phyloP scores from a whole-genome alignment of 2,329 filamentous ascomycete genomes.

The Aureobasidium pullulans region DNA sequence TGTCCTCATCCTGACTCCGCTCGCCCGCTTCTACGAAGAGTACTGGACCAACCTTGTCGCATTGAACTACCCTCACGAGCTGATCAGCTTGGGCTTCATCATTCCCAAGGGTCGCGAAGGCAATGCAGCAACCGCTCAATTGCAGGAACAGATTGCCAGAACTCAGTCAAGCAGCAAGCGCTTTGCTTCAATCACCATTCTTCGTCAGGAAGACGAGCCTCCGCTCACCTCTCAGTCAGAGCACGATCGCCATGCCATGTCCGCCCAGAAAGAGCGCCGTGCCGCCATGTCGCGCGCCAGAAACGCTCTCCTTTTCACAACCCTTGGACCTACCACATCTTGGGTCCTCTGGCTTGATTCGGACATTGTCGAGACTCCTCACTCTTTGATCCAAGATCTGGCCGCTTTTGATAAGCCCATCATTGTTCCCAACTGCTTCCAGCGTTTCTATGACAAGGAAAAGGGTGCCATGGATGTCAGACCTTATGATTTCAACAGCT shows the following conservation, averaged over 20 bases:
- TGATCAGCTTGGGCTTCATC: slow-evolving; percentile 94
- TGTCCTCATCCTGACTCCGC: slow-evolving; percentile 83
- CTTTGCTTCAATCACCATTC: slow-evolving; percentile 88
- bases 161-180: slow-evolving; percentile 79
- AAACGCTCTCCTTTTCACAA: slow-evolving; percentile 93
- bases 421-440: slow-evolving; percentile 92
- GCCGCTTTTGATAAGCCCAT: slow-evolving; percentile 82
- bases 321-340: slow-evolving; percentile 78
- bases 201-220: slow-evolving; percentile 89
- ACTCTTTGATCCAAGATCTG: slow-evolving; percentile 81
- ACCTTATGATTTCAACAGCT: slow-evolving; percentile 95
- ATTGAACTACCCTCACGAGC: slow-evolving; percentile 82
- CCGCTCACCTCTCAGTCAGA: slow-evolving; percentile 76
- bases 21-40: slow-evolving; percentile 84
- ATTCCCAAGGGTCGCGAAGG: slow-evolving; percentile 89
- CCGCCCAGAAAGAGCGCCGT: slow-evolving; percentile 78
- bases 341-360: slow-evolving; percentile 97
- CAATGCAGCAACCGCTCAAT: slow-evolving; percentile 71
- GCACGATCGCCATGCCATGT: slow-evolving; percentile 81
- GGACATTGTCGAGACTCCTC: slow-evolving; percentile 84
- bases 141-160: slow-evolving; percentile 78
- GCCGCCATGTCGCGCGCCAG: slow-evolving; percentile 89
- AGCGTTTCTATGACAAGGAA: slow-evolving; percentile 65
- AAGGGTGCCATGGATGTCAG: slow-evolving; percentile 66
- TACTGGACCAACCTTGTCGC: slow-evolving; percentile 93